A percentile compares a stretch with the other conserved stretches of the same genome.
phyloP scores from a whole-genome alignment of 805 yeast genomes.

The Cyberlindnera saturnus region DNA sequence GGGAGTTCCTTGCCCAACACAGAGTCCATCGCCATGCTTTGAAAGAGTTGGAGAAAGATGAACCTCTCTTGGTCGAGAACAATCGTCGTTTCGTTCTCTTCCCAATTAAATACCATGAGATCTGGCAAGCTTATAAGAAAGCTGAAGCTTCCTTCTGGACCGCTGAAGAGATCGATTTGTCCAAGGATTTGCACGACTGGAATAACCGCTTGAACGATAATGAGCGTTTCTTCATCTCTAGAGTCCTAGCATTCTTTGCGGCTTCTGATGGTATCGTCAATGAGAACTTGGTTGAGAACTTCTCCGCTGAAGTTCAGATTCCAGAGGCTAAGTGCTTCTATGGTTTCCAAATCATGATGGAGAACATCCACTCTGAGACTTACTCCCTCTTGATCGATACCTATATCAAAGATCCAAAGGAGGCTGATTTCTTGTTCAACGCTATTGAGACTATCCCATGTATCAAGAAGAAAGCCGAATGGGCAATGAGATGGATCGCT shows the following conservation, averaged over 20 bases:
- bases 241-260: constrained; percentile 95
- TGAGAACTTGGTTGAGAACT: constrained; percentile 95
- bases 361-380: constrained; percentile 96
- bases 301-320: constrained; percentile 93
- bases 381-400: constrained; percentile 92
- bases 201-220: constrained; percentile 80
- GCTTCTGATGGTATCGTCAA: constrained; percentile 98
- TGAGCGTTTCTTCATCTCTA: constrained; percentile 87
- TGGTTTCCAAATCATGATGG: constrained; percentile 99
- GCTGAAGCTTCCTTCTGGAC: constrained; percentile 99
- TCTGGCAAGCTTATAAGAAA: constrained; percentile 98
- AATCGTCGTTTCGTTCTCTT: constrained; percentile 83
- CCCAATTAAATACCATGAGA: constrained; percentile 95
- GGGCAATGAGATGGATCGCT: constrained; percentile 97
- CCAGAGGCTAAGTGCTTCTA: constrained; percentile 98
- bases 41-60: constrained; percentile 75
- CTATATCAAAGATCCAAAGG: constrained; percentile 93
- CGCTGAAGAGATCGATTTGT: constrained; percentile 95
- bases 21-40: constrained; percentile 66
- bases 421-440: constrained; percentile 82
- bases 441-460: constrained; percentile 96
- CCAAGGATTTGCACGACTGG: constrained; percentile 93
- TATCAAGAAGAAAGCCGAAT: constrained; percentile 94
- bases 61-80: constrained; percentile 84
- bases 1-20: constrained; percentile 53